Evolutionary conservation across 441 rosid species (phyloP).

Genomic region (Brassica hybrid): DNA sequence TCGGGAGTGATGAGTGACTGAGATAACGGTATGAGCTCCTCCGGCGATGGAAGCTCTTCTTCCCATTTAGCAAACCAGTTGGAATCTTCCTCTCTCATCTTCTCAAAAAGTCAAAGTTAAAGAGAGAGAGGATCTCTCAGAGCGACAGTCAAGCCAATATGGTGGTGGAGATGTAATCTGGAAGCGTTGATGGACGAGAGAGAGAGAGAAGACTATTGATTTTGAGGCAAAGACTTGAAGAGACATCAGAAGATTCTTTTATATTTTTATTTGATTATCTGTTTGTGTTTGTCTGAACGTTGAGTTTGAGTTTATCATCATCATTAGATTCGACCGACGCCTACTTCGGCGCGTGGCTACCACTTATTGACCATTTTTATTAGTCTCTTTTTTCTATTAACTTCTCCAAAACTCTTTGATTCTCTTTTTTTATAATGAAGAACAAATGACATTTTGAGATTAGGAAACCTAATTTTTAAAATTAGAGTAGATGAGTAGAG

Average conservation of each 20-base stretch:
- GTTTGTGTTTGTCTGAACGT: not conserved
- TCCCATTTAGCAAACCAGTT: slow-evolving; percentile 86
- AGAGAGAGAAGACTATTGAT: slow-evolving; percentile 24
- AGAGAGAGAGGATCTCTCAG: not conserved
- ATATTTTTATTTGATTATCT: slow-evolving; percentile 3
- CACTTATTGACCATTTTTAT: too few species aligned
- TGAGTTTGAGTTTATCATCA: not conserved
- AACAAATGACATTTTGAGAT: too few species aligned
- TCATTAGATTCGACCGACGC: too few species aligned
- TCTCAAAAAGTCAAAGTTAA: not conserved
- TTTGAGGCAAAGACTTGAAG: slow-evolving; percentile 43
- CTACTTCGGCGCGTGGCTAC: too few species aligned
- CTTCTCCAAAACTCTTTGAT: too few species aligned
- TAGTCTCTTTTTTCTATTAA: too few species aligned
- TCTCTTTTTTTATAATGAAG: too few species aligned
- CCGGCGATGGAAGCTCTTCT: slow-evolving; percentile 79
- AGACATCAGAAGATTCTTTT: slow-evolving; percentile 40
- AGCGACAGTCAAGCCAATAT: slow-evolving; percentile 3
- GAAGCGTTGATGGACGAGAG: slow-evolving; percentile 33
- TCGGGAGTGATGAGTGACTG: slow-evolving; percentile 89
- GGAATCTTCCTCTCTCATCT: slow-evolving; percentile 81
- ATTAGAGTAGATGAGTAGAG: too few species aligned
- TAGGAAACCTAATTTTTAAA: too few species aligned
- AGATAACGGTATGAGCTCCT: slow-evolving; percentile 85
- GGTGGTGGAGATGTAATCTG: slow-evolving; percentile 15